Conservation (phyloP, 2,329 filamentous ascomycete species). For the Rutstroemia sp. region DNA sequence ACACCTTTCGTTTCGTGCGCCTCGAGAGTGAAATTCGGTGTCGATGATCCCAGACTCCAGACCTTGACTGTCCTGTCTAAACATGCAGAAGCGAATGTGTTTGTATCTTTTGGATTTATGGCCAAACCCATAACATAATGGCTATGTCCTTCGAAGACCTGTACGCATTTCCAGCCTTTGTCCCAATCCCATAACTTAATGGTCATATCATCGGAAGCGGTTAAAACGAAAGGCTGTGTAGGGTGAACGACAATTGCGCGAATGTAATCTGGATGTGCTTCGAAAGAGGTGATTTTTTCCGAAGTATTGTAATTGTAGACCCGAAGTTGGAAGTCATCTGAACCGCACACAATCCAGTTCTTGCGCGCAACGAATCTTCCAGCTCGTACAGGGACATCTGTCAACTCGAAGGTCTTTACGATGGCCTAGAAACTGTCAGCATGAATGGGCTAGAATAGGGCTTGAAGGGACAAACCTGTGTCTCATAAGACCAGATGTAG, state of each 20-base stretch:
- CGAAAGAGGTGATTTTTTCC: conserved; percentile 95
- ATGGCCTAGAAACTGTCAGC: conserved; percentile 51
- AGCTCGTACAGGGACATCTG: conserved; percentile 94
- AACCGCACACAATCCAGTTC: conserved; percentile 98
- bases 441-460: not conserved
- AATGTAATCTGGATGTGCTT: conserved; percentile 97
- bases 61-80: conserved; percentile 96
- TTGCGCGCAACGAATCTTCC: conserved; percentile 95
- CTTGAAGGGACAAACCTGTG: conserved; percentile 46
- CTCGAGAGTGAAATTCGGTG: conserved; percentile 92
- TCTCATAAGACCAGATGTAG: conserved; percentile 99
- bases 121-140: conserved; percentile 96
- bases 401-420: conserved; percentile 98
- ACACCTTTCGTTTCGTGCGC: conserved; percentile 96
- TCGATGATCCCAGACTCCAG: conserved; percentile 90
- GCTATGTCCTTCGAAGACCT: conserved; percentile 91
- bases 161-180: conserved; percentile 90
- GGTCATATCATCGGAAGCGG: conserved; percentile 96
- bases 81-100: conserved; percentile 88
- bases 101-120: conserved; percentile 96
- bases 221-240: conserved; percentile 90
- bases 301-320: conserved; percentile 99
- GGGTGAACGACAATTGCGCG: conserved; percentile 94
- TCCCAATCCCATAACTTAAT: conserved; percentile 99
- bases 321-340: conserved; percentile 79